Conservation (phyloP, 305 asterid species). For the Petunia hybrid region DNA sequence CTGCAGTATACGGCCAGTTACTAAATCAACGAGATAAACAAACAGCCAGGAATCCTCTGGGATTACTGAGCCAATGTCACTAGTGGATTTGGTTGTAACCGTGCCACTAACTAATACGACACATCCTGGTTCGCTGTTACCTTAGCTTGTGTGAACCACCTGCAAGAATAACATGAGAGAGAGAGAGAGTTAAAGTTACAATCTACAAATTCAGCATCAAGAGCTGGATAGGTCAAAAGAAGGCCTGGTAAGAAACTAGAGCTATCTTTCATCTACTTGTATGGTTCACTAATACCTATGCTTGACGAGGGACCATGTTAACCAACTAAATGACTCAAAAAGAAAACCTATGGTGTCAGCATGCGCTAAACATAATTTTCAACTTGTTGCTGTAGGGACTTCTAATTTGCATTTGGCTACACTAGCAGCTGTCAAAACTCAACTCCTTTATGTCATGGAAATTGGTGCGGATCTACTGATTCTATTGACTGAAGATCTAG, state of each 20-base stretch:
- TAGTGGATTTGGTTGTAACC: conserved; percentile 80
- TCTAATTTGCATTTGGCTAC: not conserved
- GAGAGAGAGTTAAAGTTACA: not conserved
- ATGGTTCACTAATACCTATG: not conserved
- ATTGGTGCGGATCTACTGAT: not conserved
- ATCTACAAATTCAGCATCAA: conserved; percentile 26
- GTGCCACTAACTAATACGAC: conserved; percentile 92
- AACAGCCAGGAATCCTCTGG: conserved; percentile 86
- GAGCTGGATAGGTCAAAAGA: not conserved
- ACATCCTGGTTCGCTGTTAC: conserved; percentile 89
- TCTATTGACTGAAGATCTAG: not conserved
- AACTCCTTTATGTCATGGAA: not conserved
- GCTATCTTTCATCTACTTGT: not conserved
- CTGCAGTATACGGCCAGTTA: conserved; percentile 90
- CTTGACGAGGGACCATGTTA: not conserved
- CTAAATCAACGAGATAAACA: conserved; percentile 81
- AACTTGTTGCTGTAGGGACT: not conserved
- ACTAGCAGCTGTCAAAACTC: not conserved
- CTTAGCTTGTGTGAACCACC: conserved; percentile 97
- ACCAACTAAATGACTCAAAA: not conserved
- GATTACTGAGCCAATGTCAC: conserved; percentile 81
- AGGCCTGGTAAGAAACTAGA: not conserved
- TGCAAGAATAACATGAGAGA: conserved; percentile 43
- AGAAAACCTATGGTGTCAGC: not conserved
- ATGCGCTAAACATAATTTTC: not conserved